Conservation (phyloP, 495 filamentous ascomycete species). For the Lepidopterella palustris region DNA sequence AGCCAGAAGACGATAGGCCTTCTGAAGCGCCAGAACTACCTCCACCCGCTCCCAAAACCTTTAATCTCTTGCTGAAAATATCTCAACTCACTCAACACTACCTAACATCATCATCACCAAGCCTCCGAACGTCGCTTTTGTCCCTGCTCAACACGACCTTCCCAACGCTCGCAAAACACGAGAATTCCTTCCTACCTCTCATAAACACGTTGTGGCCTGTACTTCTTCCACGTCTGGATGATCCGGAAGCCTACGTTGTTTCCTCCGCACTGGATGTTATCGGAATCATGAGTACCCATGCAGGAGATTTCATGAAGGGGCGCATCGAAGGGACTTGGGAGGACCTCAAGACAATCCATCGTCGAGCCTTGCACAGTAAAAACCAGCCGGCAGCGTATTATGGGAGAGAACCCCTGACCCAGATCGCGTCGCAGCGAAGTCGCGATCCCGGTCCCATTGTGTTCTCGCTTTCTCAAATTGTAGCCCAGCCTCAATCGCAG, state of each 20-base stretch:
- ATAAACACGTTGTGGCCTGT: conserved; percentile 87
- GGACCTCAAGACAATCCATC: conserved; percentile 35
- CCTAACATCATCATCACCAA: conserved; percentile 73
- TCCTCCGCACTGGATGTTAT: conserved; percentile 62
- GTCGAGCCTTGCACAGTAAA: neutral
- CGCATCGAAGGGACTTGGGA: conserved; percentile 67
- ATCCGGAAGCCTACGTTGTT: conserved; percentile 68
- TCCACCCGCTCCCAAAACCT: conserved; percentile 37
- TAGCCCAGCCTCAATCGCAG: neutral
- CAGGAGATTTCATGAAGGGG: conserved; percentile 73
- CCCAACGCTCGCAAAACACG: conserved; percentile 61
- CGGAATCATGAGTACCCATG: conserved; percentile 52
- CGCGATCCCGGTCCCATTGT: neutral
- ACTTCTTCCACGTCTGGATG: conserved; percentile 61
- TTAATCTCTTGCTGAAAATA: conserved; percentile 37
- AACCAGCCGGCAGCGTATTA: neutral
- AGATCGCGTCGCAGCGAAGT: neutral
- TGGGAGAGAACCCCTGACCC: neutral
- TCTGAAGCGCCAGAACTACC: conserved; percentile 49
- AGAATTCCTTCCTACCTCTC: conserved; percentile 77
- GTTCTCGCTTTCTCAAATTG: neutral
- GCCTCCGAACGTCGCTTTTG: conserved; percentile 69
- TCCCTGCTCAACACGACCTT: conserved; percentile 61
- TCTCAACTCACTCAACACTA: conserved; percentile 53
- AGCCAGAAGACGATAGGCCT: conserved; percentile 40